A percentile compares a stretch with the other conserved stretches of the same genome.
Conservation (phyloP, 202 grass and related monocot species). For the Saccharum hybrid region DNA sequence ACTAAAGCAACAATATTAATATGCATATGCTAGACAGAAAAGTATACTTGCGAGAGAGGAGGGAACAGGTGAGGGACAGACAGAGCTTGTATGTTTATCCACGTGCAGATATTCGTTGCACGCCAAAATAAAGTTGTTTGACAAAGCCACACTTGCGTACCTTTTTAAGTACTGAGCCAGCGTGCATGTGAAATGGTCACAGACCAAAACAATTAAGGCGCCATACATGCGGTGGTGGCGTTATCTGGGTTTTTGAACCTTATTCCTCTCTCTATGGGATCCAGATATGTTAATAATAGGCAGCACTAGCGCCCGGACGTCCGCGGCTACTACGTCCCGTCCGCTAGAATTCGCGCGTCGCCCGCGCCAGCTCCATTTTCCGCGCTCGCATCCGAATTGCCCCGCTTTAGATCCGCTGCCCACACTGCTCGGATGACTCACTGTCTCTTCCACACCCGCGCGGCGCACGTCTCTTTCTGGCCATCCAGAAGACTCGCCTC, state of each 20-base stretch:
- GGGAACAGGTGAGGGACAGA: not conserved
- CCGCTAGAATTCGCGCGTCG: no score
- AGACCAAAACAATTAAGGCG: conserved; percentile 22
- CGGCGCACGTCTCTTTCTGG: no score
- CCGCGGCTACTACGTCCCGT: no score
- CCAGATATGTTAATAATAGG: not conserved
- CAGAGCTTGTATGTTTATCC: conserved; percentile 6
- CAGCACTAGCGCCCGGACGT: no score
- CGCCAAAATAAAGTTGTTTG: conserved; percentile 21
- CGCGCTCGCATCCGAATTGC: no score
- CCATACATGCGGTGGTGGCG: not conserved
- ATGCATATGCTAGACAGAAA: not conserved
- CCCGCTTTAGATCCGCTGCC: no score
- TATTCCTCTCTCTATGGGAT: not conserved
- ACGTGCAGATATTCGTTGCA: conserved; percentile 39
- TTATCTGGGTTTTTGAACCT: conserved; percentile 28
- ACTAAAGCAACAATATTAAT: conserved; percentile 28
- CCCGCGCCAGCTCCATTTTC: no score
- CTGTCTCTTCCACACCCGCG: no score
- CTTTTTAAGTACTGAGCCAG: conserved; percentile 19
- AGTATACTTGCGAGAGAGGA: not conserved
- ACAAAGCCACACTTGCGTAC: not conserved
- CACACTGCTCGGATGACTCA: no score
- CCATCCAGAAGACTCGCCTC: no score
- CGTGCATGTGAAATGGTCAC: conserved; percentile 20